Base-by-base conservation (phyloP, 2,329 filamentous ascomycete species). In the Colletotrichum noveboracense region DNA sequence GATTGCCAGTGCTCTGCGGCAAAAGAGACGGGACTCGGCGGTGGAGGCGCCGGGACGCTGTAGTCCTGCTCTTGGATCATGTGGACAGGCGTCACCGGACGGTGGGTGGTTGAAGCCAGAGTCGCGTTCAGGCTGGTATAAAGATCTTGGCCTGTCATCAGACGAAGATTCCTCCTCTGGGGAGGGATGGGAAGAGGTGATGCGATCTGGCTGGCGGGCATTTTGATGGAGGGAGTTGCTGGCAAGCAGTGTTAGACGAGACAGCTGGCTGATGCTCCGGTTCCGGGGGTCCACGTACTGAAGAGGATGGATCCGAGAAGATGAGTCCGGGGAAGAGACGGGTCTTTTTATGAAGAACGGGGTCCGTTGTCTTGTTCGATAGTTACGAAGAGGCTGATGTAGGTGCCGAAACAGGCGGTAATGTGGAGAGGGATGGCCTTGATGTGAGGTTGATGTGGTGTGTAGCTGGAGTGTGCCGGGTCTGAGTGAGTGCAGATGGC, bases 21-120 rank as follows among this genome's bases (percentile, higher is more conserved):
- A 80, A 92, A 93, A 84, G 89, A 90, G 80, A 93, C 90, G 9
- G 92, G 92, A 78, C 90, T 92, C 14, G 92, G 91, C 24, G 92
- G 92, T 14, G 92, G 92, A 55, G 92, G 90, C 16, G 91, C 91
- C n/a, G 92, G 92, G 24, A 93, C 91, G 36, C 88, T 87, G 84
- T 92, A 93, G 83, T 93, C 91, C 74, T 90, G 85, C 79, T 91
- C 89, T 77, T 86, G 86, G 79, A 91, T 90, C 78, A 86, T 84
- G 78, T 87, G 89, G 76, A 87, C 84, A 1, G 89, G 89, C 4
- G 87, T 86, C 75, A 85, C 81, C 21, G 86, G 84, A n/a, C 84
- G 83, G 76, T 84, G 82, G 78, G 86, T 86, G 74, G 86, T 85
- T 73, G 86, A 86, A 58, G 85, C 80, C 60, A 91, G 85, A 52